A percentile compares a stretch with the other conserved stretches of the same genome.
Conservation (phyloP, 2,329 filamentous ascomycete species). For the Fusarium sp. region DNA sequence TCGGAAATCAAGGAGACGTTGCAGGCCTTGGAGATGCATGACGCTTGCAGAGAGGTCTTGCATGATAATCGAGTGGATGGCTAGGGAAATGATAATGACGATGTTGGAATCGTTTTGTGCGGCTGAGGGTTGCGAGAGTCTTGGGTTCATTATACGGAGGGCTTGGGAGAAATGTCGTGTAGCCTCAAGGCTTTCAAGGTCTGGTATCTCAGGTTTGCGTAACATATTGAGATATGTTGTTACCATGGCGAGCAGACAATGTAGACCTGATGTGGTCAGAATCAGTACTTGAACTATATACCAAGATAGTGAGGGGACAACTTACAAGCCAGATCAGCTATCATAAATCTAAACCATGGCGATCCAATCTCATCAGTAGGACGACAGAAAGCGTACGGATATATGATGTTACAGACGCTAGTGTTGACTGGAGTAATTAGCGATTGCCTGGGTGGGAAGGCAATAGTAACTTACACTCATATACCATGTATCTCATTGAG, state of each 20-base stretch:
- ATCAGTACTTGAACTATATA: not conserved
- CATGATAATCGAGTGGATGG: slow-evolving; percentile 39
- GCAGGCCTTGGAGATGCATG: slow-evolving; percentile 37
- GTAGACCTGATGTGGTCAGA: slow-evolving; percentile 20
- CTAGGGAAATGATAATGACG: slow-evolving; percentile 37
- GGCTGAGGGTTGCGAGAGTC: slow-evolving; percentile 15
- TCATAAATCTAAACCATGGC: slow-evolving; percentile 43
- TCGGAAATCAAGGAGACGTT: slow-evolving; percentile 8
- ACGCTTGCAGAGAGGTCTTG: slow-evolving; percentile 10
- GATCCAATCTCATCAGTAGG: slow-evolving; percentile 15
- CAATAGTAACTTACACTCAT: slow-evolving; percentile 36
- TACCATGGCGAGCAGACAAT: slow-evolving; percentile 44
- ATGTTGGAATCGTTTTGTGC: slow-evolving; percentile 35
- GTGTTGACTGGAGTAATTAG: slow-evolving; percentile 33
- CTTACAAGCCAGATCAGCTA: slow-evolving; percentile 40
- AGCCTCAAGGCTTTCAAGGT: slow-evolving; percentile 42
- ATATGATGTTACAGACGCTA: slow-evolving; percentile 31
- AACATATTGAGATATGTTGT: slow-evolving; percentile 40
- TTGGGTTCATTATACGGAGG: slow-evolving; percentile 32
- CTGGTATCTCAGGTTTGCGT: slow-evolving; percentile 20
- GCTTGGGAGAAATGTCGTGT: slow-evolving; percentile 43
- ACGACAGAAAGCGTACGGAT: slow-evolving; percentile 40
- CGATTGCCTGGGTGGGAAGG: not conserved
- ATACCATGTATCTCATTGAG: slow-evolving; percentile 40
- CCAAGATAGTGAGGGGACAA: fast-evolving